A percentile compares a stretch with the other conserved stretches of the same genome.
These are phyloP conservation scores for Backusella psychrophila DNA, from an alignment of 192 early-diverging fungal genomes.

Conservation along the genomic window DNA sequence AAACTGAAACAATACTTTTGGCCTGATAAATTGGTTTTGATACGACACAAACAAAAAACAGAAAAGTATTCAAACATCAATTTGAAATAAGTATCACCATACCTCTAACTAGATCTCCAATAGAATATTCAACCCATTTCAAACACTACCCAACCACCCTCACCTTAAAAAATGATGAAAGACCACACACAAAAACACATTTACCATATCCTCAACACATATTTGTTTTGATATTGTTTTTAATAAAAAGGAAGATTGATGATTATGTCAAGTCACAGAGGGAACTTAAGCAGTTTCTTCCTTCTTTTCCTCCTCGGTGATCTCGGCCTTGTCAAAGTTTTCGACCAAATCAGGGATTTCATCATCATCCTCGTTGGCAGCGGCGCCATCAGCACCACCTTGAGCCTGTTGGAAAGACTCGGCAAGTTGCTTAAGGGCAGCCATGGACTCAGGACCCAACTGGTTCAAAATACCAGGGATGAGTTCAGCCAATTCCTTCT, in stretches of 20 bases:
- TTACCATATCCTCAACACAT: not conserved
- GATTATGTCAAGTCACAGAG: not conserved
- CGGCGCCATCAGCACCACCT: constrained; percentile 42
- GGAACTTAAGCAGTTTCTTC: constrained; percentile 12
- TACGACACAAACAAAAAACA: no score
- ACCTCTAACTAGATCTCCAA: not conserved
- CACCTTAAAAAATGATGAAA: not conserved
- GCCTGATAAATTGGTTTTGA: not conserved
- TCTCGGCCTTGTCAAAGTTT: constrained; percentile 54
- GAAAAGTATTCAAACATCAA: not conserved
- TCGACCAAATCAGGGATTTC: constrained; percentile 95
- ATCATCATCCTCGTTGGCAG: constrained; percentile 66
- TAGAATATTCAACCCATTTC: not conserved
- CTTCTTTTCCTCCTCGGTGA: constrained; percentile 46
- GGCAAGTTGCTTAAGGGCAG: constrained; percentile 82
- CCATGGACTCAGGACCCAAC: constrained; percentile 87
- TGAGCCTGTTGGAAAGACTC: constrained; percentile 77
- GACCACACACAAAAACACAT: not conserved
- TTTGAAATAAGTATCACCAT: not conserved
- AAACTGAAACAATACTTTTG: not conserved
- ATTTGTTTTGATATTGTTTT: not conserved
- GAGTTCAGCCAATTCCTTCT: constrained; percentile 86
- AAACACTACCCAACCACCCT: not conserved
- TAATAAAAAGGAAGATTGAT: not conserved
- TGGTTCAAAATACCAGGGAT: constrained; percentile 78